Evolutionary conservation across 2,329 filamentous ascomycete species (phyloP).

Genomic region (Aureobasidium mangrovei): DNA sequence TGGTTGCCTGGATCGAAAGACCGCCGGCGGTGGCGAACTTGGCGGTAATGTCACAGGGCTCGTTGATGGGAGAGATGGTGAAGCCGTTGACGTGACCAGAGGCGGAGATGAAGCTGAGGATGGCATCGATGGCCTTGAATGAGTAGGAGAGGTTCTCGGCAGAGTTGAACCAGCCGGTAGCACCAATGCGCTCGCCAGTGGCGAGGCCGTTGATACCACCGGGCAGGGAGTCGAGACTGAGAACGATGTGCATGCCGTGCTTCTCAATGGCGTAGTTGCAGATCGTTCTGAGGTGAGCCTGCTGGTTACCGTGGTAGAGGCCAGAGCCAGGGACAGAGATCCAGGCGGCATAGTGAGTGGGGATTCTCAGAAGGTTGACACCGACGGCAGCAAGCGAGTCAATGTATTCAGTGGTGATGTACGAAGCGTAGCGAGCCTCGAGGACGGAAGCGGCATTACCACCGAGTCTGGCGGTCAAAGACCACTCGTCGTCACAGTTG

Average conservation of each 20-base stretch:
- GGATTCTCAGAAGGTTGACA: constrained; percentile 15
- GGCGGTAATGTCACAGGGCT: constrained; percentile 5
- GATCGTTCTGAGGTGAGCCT: constrained; percentile 14
- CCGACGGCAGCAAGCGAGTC: constrained; percentile 14
- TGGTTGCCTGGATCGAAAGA: constrained; percentile 23
- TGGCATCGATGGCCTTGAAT: constrained; percentile 15
- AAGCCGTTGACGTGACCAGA: constrained; percentile 11
- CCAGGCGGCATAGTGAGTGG: constrained; percentile 16
- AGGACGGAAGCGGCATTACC: constrained; percentile 23
- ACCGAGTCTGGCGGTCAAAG: constrained; percentile 25
- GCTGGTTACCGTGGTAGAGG: constrained; percentile 15
- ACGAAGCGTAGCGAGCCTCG: constrained; percentile 27
- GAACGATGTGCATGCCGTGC: constrained; percentile 30
- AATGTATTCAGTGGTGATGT: constrained; percentile 13
- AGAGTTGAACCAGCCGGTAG: constrained; percentile 21
- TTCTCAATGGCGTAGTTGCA: constrained; percentile 27
- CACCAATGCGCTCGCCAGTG: constrained; percentile 22
- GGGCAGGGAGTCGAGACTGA: constrained; percentile 28
- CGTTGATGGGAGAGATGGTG: constrained; percentile 16
- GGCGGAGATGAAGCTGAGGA: constrained; percentile 14
- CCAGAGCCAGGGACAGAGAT: constrained; percentile 12
- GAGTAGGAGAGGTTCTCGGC: constrained; percentile 28
- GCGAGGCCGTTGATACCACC: constrained; percentile 27
- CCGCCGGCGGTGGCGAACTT: constrained; percentile 26
- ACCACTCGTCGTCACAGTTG: constrained; percentile 28